Conservation (phyloP, 163 green algal species). For the Coccomyxa subellipsoidea region DNA sequence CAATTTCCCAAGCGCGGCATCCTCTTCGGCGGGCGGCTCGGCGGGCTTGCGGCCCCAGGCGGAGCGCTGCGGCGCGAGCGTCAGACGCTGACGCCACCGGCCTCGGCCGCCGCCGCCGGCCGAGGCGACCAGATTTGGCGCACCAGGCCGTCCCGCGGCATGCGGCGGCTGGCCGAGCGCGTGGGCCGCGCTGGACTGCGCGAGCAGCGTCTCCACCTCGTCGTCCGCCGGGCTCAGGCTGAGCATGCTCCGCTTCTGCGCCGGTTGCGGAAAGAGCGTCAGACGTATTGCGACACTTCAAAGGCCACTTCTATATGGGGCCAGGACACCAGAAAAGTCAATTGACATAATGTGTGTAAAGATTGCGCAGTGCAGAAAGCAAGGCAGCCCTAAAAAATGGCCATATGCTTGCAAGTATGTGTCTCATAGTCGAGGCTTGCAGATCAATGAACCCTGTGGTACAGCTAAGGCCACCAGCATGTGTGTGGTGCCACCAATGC, state of each 20-base stretch:
- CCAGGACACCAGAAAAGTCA: too few relatives aligned
- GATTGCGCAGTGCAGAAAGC: too few relatives aligned
- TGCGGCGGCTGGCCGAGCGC: neutral
- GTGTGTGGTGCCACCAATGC: too few relatives aligned
- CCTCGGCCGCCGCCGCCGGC: neutral
- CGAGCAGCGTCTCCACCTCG: neutral
- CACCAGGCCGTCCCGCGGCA: neutral
- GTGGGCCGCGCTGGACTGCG: neutral
- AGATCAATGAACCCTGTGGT: too few relatives aligned
- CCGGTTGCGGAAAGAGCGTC: too few relatives aligned
- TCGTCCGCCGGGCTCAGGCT: neutral
- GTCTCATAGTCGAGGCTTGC: too few relatives aligned
- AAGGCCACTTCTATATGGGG: too few relatives aligned
- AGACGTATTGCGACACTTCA: too few relatives aligned
- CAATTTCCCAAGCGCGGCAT: neutral
- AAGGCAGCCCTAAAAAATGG: too few relatives aligned
- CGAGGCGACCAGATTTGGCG: neutral
- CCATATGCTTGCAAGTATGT: too few relatives aligned
- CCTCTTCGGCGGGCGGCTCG: neutral
- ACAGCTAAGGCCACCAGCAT: too few relatives aligned
- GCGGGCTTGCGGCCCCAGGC: neutral
- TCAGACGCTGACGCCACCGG: neutral
- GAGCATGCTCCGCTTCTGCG: conserved; percentile 1
- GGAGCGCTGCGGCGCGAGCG: neutral
- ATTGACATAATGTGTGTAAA: too few relatives aligned